Percentiles rank a stretch among this genome's conserved stretches.
Evolutionary conservation across 495 filamentous ascomycete genomes (phyloP).

Genomic region (Tuber brumale): DNA sequence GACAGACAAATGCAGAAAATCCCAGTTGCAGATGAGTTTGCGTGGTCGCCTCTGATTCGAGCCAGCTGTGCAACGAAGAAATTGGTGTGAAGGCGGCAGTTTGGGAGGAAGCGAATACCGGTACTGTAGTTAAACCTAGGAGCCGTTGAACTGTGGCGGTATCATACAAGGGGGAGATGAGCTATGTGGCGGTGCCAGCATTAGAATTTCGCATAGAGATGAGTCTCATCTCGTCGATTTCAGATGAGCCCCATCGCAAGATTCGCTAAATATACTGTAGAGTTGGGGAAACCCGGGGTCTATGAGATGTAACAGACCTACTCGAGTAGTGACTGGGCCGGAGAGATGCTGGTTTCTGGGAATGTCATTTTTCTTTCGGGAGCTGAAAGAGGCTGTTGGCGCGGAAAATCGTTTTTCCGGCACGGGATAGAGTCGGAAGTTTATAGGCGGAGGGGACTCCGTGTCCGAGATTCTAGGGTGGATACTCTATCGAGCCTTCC

Average conservation of each 20-base stretch:
- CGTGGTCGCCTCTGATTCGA: constrained; percentile 42
- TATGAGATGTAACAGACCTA: background rate
- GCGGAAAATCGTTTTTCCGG: background rate
- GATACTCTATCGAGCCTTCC: background rate
- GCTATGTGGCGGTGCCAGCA: background rate
- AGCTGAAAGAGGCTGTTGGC: background rate
- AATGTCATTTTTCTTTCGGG: background rate
- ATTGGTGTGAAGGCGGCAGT: background rate
- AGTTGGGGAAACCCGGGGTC: background rate
- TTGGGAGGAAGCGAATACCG: background rate
- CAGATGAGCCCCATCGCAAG: background rate
- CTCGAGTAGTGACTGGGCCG: background rate
- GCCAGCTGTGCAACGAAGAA: constrained; percentile 1
- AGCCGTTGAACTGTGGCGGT: background rate
- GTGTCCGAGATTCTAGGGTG: background rate
- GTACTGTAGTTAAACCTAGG: background rate
- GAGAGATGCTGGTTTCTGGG: background rate
- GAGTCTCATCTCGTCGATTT: background rate
- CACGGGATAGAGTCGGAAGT: background rate
- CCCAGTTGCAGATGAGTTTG: constrained; percentile 17
- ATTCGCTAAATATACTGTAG: background rate
- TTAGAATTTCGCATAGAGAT: background rate
- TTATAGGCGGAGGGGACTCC: background rate
- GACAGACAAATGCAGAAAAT: constrained; percentile 6
- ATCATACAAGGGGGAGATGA: background rate